These are phyloP conservation scores for Iodosphaeria phyllophila DNA, from an alignment of 2,329 filamentous ascomycete species.

Conservation along the genomic window DNA sequence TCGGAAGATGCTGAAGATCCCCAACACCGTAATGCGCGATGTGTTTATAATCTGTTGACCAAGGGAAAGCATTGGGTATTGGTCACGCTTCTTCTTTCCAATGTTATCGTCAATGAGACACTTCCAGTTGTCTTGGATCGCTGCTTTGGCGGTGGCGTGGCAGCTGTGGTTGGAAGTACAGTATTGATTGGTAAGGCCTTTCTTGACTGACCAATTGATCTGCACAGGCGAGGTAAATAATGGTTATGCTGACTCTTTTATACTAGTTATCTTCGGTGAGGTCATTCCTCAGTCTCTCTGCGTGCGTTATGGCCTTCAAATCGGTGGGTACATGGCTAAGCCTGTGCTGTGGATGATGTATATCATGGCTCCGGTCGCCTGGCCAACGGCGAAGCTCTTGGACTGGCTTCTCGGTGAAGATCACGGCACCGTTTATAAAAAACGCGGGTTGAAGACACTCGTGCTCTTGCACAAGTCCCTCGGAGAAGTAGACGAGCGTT, in stretches of 20 bases:
- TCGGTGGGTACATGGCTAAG: conserved; percentile 84
- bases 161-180: conserved; percentile 84
- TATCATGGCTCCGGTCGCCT: conserved; percentile 72
- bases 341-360: conserved; percentile 84
- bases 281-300: conserved; percentile 91
- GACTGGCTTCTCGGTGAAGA: conserved; percentile 87
- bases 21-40: conserved; percentile 72
- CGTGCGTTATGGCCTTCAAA: conserved; percentile 86
- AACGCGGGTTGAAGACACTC: conserved; percentile 88
- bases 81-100: conserved; percentile 81
- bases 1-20: conserved; percentile 65
- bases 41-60: conserved; percentile 62
- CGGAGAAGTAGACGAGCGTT: conserved; percentile 67
- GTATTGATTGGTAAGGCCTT: conserved; percentile 62
- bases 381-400: conserved; percentile 88
- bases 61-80: conserved; percentile 96
- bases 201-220: neutral
- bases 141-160: conserved; percentile 84
- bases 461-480: conserved; percentile 89
- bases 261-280: conserved; percentile 94
- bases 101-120: conserved; percentile 96
- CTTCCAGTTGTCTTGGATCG: conserved; percentile 88
- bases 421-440: conserved; percentile 94
- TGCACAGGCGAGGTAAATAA: too few species aligned
- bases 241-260: too few species aligned